Percentiles rank a stretch among this genome's conserved stretches.
phyloP scores from a whole-genome alignment of 371 early-diverging fungal species.

The Paraphysoderma sedebokerense region DNA sequence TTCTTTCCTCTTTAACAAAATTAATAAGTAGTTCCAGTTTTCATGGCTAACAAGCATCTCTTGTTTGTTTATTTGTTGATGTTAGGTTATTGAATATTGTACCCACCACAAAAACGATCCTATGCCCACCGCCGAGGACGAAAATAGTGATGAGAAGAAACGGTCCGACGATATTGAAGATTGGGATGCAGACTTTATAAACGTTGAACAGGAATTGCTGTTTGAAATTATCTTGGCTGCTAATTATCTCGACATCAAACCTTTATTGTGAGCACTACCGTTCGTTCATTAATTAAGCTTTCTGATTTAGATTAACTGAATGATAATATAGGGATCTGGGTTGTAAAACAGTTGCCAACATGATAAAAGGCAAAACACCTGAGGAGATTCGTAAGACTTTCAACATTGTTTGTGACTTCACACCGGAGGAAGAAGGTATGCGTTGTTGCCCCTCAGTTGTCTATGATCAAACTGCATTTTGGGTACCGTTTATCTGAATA shows the following conservation, averaged over 20 bases:
- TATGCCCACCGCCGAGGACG: constrained; percentile 17
- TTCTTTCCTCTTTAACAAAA: too few relatives aligned
- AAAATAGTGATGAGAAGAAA: constrained; percentile 39
- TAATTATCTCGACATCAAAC: constrained; percentile 93
- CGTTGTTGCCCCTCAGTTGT: background rate
- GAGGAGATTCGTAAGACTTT: constrained; percentile 88
- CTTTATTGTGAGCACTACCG: too few relatives aligned
- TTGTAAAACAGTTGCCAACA: constrained; percentile 96
- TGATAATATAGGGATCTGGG: too few relatives aligned
- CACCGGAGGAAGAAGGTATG: constrained; percentile 80
- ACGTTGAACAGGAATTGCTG: constrained; percentile 57
- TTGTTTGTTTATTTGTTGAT: background rate
- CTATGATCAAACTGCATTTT: too few relatives aligned
- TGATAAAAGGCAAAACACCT: constrained; percentile 88
- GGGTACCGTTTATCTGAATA: background rate
- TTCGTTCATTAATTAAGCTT: too few relatives aligned
- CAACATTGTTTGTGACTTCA: constrained; percentile 89
- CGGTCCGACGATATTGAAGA: constrained; percentile 50
- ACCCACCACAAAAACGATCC: constrained; percentile 58
- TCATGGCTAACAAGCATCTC: background rate
- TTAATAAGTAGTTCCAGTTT: too few relatives aligned
- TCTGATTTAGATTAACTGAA: too few relatives aligned
- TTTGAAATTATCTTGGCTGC: constrained; percentile 72
- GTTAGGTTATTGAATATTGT: constrained; percentile 60
- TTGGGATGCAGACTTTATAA: constrained; percentile 66